Conservation (phyloP, 495 filamentous ascomycete genomes). For the Tuber umbilicatum region DNA sequence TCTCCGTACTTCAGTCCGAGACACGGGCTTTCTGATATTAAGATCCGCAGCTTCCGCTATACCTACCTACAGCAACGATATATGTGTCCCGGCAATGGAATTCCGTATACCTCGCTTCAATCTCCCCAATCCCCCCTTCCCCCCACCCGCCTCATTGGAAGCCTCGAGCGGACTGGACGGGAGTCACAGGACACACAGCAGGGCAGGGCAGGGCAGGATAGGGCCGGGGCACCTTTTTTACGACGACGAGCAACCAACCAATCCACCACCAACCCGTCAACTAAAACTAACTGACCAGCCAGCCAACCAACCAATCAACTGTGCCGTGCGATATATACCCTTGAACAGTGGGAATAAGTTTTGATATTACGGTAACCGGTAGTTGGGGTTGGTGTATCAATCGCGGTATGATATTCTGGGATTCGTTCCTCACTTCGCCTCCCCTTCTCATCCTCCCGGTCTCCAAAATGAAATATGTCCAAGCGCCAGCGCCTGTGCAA, state of each 20-base stretch:
- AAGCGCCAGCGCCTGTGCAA: background rate
- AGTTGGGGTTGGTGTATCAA: background rate
- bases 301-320: background rate
- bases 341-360: background rate
- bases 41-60: background rate
- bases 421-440: background rate
- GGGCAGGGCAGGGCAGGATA: background rate
- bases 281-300: background rate
- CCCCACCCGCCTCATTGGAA: background rate
- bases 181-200: background rate
- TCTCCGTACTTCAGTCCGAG: constrained; percentile 5
- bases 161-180: background rate
- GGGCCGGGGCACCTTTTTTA: background rate
- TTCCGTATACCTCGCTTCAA: constrained; percentile 3
- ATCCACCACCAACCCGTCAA: background rate
- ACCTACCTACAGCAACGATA: background rate
- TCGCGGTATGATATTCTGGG: background rate
- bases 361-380: background rate
- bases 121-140: background rate
- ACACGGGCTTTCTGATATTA: background rate
- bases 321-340: background rate
- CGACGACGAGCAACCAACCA: too few species aligned
- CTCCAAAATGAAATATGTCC: background rate
- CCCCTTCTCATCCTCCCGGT: too few species aligned
- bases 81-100: background rate